Conservation (phyloP, 495 filamentous ascomycete genomes). For the Staphylotrichum tortipilum region DNA sequence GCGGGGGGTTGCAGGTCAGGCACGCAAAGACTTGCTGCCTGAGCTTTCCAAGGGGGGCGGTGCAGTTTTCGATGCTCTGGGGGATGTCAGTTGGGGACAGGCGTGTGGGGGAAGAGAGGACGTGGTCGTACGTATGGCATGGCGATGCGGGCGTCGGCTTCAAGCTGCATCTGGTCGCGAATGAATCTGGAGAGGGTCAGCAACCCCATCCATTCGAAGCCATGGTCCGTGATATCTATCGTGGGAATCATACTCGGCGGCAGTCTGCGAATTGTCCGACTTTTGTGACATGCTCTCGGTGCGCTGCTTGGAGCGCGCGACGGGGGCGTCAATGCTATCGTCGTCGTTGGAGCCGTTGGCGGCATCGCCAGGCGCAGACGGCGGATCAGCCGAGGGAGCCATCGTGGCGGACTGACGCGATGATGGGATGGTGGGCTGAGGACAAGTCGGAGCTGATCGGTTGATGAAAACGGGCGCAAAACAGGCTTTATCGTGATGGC, state of each 20-base stretch:
- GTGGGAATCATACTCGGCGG: slow-evolving; percentile 57
- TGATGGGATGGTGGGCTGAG: too few relatives aligned
- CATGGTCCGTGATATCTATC: neutral
- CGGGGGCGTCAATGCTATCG: slow-evolving; percentile 19
- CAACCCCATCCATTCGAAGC: neutral
- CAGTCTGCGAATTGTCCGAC: slow-evolving; percentile 70
- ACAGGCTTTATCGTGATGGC: too few relatives aligned
- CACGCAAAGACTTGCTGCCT: slow-evolving; percentile 85
- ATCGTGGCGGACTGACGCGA: slow-evolving; percentile 15
- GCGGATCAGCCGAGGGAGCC: slow-evolving; percentile 16
- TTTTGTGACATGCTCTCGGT: slow-evolving; percentile 56
- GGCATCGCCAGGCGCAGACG: slow-evolving; percentile 13
- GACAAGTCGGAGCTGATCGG: too few relatives aligned
- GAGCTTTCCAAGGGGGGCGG: slow-evolving; percentile 73
- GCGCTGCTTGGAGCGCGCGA: slow-evolving; percentile 24
- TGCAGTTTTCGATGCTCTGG: slow-evolving; percentile 87
- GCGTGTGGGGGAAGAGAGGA: too few relatives aligned
- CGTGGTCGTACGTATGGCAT: slow-evolving; percentile 73
- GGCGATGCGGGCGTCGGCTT: slow-evolving; percentile 88
- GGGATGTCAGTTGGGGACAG: neutral
- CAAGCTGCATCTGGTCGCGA: slow-evolving; percentile 77
- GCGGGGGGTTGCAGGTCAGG: slow-evolving; percentile 82
- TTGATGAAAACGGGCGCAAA: neutral
- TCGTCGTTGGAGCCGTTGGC: too few relatives aligned
- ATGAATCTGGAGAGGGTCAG: slow-evolving; percentile 57